These are phyloP conservation scores for Smittium culicis DNA, from an alignment of 371 early-diverging fungal genomes.

Conservation along the genomic window DNA sequence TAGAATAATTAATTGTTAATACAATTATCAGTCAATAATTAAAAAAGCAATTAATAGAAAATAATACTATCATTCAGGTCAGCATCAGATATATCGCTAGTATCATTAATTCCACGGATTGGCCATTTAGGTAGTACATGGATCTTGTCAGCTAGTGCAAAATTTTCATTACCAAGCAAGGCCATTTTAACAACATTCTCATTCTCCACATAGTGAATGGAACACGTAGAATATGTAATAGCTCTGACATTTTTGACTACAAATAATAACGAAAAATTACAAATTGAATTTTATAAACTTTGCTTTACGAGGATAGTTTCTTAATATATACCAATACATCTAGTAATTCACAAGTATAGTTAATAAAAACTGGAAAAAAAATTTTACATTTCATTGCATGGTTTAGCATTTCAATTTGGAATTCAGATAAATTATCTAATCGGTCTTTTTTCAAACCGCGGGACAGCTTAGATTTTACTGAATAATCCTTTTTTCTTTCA, in stretches of 20 bases:
- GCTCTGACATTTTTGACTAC: conserved; percentile 39
- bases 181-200: conserved; percentile 77
- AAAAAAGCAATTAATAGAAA: conserved; percentile 3
- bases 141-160: conserved; percentile 41
- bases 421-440: too few species aligned
- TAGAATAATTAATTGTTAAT: not conserved
- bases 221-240: conserved; percentile 93
- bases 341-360: too few species aligned
- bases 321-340: too few species aligned
- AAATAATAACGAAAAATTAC: too few species aligned
- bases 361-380: too few species aligned
- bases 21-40: not conserved
- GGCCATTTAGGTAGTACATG: conserved; percentile 58
- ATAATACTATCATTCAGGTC: conserved; percentile 15
- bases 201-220: conserved; percentile 87
- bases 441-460: too few species aligned
- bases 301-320: too few species aligned
- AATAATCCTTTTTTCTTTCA: too few species aligned
- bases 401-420: too few species aligned
- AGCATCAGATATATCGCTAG: conserved; percentile 28
- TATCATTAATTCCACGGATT: conserved; percentile 46
- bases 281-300: conserved; percentile 35
- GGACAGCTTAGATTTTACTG: too few species aligned
- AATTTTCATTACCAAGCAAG: conserved; percentile 36
- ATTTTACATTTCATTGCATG: too few species aligned